A percentile compares a stretch with the other conserved stretches of the same genome.
phyloP scores from a whole-genome alignment of 2,329 filamentous ascomycete species.

The Chaetomiaceae sp. region DNA sequence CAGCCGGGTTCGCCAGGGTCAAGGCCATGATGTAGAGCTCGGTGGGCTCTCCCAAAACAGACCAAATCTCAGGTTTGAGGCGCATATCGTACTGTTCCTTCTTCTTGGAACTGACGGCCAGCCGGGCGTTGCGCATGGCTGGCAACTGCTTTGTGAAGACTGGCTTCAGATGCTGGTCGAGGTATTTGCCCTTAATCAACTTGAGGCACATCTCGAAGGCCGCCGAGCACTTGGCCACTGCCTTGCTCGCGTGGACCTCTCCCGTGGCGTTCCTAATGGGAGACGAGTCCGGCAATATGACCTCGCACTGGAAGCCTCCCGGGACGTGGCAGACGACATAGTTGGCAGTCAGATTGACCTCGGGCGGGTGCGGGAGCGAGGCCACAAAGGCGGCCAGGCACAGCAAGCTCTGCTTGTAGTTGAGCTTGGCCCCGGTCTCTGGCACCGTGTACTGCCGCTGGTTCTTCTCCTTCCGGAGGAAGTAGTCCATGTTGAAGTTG shows the following conservation, averaged over 20 bases:
- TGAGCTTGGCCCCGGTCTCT: conserved; percentile 71
- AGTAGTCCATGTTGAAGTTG: conserved; percentile 52
- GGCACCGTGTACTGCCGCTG: conserved; percentile 57
- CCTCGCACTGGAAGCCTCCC: conserved; percentile 67
- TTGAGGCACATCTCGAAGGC: conserved; percentile 77
- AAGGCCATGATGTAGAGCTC: conserved; percentile 60
- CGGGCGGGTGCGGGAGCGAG: conserved; percentile 52
- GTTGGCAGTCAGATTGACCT: conserved; percentile 39
- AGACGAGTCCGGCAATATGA: conserved; percentile 70
- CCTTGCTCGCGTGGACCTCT: conserved; percentile 61
- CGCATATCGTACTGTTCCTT: conserved; percentile 71
- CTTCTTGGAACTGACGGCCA: conserved; percentile 78
- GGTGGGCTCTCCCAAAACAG: conserved; percentile 41
- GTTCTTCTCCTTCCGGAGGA: conserved; percentile 46
- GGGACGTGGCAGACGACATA: conserved; percentile 59
- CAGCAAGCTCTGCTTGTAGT: conserved; percentile 67
- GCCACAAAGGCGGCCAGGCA: conserved; percentile 71
- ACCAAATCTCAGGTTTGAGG: conserved; percentile 75
- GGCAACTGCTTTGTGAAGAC: conserved; percentile 68
- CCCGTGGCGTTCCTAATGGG: conserved; percentile 67
- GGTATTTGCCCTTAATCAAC: conserved; percentile 59
- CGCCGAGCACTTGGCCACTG: conserved; percentile 78
- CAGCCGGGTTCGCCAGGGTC: conserved; percentile 50
- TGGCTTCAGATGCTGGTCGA: conserved; percentile 73
- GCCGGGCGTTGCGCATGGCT: conserved; percentile 76